These are phyloP conservation scores for Glycine soja DNA, from an alignment of 306 rosid genomes.

Conservation along the genomic window DNA sequence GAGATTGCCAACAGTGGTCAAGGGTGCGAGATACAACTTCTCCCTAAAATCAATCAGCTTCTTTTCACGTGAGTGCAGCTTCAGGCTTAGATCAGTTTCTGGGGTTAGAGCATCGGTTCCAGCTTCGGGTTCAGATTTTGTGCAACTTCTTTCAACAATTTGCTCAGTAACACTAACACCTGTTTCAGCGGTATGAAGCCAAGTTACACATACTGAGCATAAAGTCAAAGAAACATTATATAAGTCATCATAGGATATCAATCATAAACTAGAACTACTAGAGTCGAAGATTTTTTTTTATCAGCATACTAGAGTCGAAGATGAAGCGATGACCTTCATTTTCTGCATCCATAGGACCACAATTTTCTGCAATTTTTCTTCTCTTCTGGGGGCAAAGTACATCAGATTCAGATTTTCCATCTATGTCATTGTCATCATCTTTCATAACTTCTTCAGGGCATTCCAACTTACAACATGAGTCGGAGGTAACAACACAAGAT, in stretches of 20 bases:
- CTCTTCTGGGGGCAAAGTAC: conserved; percentile 67
- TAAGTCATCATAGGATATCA: not conserved
- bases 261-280: conserved; percentile 19
- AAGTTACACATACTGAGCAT: conserved; percentile 30
- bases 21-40: conserved; percentile 92
- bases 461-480: conserved; percentile 59
- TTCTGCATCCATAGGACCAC: conserved; percentile 47
- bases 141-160: conserved; percentile 48
- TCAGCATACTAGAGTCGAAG: conserved; percentile 16
- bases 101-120: conserved; percentile 46
- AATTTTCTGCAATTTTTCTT: conserved; percentile 61
- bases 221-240: conserved; percentile 32
- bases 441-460: conserved; percentile 50
- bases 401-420: conserved; percentile 53
- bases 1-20: conserved; percentile 97
- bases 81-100: conserved; percentile 72
- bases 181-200: conserved; percentile 45
- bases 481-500: conserved; percentile 47
- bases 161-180: conserved; percentile 53
- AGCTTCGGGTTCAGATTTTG: conserved; percentile 45
- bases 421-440: conserved; percentile 44
- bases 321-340: conserved; percentile 60
- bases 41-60: conserved; percentile 89
- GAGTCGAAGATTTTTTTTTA: conserved; percentile 27
- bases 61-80: conserved; percentile 76